Conservation (phyloP, 2,329 filamentous ascomycete species). For the Exophiala alcalophila region DNA sequence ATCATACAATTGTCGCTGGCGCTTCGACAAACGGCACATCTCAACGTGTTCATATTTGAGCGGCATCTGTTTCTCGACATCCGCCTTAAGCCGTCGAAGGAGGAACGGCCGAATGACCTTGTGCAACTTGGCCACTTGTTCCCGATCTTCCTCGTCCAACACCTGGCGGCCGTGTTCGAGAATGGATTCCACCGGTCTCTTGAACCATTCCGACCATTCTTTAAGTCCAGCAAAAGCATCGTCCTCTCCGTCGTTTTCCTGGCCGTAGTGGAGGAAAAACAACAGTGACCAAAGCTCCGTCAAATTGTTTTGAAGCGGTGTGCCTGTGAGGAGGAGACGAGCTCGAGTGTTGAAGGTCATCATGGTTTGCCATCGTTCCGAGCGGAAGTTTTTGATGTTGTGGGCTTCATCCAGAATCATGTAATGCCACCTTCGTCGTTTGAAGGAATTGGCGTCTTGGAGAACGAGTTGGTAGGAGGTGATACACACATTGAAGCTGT, state of each 20-base stretch:
- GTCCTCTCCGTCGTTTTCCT: slow-evolving; percentile 67
- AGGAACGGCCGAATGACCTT: slow-evolving; percentile 91
- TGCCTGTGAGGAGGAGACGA: slow-evolving; percentile 84
- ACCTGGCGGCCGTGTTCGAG: slow-evolving; percentile 90
- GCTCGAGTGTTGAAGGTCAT: slow-evolving; percentile 89
- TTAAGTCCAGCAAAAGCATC: slow-evolving; percentile 92
- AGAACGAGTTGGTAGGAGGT: slow-evolving; percentile 96
- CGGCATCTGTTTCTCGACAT: slow-evolving; percentile 99
- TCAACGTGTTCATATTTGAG: slow-evolving; percentile 97
- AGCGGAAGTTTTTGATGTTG: slow-evolving; percentile 99
- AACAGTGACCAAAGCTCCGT: slow-evolving; percentile 95
- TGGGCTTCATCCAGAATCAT: slow-evolving; percentile 98
- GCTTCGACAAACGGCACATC: slow-evolving; percentile 90
- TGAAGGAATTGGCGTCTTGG: slow-evolving; percentile 90
- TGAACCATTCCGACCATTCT: slow-evolving; percentile 95
- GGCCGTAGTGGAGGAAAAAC: slow-evolving; percentile 93
- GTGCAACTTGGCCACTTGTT: slow-evolving; percentile 89
- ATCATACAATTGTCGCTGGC: slow-evolving; percentile 93
- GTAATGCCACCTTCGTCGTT: slow-evolving; percentile 91
- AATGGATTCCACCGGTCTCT: slow-evolving; percentile 92
- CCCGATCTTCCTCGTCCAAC: slow-evolving; percentile 89
- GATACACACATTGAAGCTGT: slow-evolving; percentile 95
- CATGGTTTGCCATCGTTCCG: slow-evolving; percentile 92
- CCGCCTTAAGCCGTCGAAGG: slow-evolving; percentile 83
- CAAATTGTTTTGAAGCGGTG: slow-evolving; percentile 92